These are phyloP conservation scores for Kodamaea alishanica DNA, from an alignment of 1,139 yeast species.

Conservation along the genomic window DNA sequence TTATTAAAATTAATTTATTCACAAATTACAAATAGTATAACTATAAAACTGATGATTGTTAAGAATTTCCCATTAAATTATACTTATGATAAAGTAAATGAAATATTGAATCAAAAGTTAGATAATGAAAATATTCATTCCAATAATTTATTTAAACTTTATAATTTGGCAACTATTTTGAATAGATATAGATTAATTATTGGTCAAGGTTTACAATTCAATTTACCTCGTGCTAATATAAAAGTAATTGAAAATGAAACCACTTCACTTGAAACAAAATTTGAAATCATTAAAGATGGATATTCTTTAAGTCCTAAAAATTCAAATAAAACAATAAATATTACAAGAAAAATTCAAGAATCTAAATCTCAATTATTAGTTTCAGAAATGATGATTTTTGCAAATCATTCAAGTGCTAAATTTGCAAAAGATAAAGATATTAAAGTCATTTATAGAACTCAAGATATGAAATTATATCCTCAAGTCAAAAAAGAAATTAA, in stretches of 20 bases:
- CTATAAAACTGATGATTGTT: conserved; percentile 22
- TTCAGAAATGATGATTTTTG: conserved; percentile 77
- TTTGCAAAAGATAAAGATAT: conserved; percentile 45
- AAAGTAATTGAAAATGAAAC: conserved; percentile 12
- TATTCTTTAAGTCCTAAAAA: conserved; percentile 12
- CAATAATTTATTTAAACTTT: conserved; percentile 27
- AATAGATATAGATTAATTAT: conserved; percentile 20
- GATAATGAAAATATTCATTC: conserved; percentile 20
- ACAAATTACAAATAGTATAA: conserved; percentile 14
- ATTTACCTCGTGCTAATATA: conserved; percentile 15
- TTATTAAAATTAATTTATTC: conserved; percentile 14
- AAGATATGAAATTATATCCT: conserved; percentile 27
- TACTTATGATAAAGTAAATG: conserved; percentile 37
- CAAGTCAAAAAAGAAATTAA: conserved; percentile 40
- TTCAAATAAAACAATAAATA: conserved; percentile 11
- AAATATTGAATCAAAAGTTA: conserved; percentile 18
- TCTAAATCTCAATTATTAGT: conserved; percentile 57
- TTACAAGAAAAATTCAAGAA: conserved; percentile 14
- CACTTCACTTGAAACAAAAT: neutral
- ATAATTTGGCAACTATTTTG: conserved; percentile 27
- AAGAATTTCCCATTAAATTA: conserved; percentile 33
- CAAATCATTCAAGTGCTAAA: conserved; percentile 61
- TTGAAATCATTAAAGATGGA: conserved; percentile 13
- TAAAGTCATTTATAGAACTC: conserved; percentile 54
- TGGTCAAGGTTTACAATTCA: conserved; percentile 22